phyloP scores from a whole-genome alignment of 305 asterid species.

The Fraxinus velutina region DNA sequence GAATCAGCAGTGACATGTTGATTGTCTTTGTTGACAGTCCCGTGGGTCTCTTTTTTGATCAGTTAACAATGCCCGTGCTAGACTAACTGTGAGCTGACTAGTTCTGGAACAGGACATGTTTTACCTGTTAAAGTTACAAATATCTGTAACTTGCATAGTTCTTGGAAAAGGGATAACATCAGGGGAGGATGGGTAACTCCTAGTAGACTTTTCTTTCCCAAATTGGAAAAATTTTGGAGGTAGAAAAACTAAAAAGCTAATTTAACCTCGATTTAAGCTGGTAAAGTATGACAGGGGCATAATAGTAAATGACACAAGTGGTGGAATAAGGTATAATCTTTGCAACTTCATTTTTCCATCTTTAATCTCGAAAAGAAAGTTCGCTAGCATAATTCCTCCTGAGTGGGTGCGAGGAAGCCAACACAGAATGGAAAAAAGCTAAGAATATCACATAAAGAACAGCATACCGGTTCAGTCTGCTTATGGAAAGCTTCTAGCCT shows the following conservation, averaged over 20 bases:
- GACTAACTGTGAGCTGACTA: background rate
- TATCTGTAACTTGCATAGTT: background rate
- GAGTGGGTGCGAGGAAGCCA: background rate
- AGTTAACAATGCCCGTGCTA: background rate
- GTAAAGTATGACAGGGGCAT: background rate
- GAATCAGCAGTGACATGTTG: background rate
- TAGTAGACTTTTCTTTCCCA: background rate
- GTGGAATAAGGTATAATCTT: background rate
- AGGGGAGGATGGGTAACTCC: background rate
- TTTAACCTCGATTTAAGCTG: background rate
- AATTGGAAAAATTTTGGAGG: background rate
- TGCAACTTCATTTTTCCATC: background rate
- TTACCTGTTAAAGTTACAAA: background rate
- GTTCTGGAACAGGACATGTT: background rate
- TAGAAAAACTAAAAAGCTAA: background rate
- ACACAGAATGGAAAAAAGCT: background rate
- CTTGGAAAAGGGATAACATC: background rate
- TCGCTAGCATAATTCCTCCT: background rate
- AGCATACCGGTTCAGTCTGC: slow-evolving; percentile 81
- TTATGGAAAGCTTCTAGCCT: slow-evolving; percentile 81
- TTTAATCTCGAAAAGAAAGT: background rate
- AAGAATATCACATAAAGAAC: slow-evolving; percentile 6
- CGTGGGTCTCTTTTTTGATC: background rate
- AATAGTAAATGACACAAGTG: background rate
- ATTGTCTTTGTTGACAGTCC: background rate